Percentiles rank a stretch among this genome's conserved stretches.
Conservation (phyloP, 1,139 yeast genomes). For the Taiozyma sp. region DNA sequence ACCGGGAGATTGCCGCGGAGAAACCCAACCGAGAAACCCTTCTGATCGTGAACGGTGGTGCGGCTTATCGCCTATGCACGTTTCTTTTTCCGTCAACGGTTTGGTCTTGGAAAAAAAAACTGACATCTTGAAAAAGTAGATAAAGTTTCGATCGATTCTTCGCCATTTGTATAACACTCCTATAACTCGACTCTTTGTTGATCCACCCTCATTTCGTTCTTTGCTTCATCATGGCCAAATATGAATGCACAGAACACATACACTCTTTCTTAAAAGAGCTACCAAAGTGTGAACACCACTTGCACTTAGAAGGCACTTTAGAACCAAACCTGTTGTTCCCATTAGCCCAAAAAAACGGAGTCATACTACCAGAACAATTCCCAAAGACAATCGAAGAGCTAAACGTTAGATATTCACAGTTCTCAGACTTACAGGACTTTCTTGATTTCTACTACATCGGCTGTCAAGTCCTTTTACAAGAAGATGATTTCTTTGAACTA, state of each 20-base stretch:
- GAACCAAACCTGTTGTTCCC: conserved; percentile 66
- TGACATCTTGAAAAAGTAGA: not conserved
- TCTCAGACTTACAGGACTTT: conserved; percentile 69
- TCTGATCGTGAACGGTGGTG: not conserved
- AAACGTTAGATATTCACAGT: conserved; percentile 50
- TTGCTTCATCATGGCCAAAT: conserved; percentile 5
- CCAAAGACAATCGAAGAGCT: conserved; percentile 52
- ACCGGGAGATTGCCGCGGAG: no score
- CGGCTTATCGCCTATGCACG: not conserved
- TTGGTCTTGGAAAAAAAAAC: not conserved
- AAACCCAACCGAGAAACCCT: no score
- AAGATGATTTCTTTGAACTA: conserved; percentile 64
- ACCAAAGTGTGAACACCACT: conserved; percentile 82
- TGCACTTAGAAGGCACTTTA: conserved; percentile 75
- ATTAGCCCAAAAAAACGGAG: conserved; percentile 54
- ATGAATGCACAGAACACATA: conserved; percentile 18
- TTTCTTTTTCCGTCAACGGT: not conserved
- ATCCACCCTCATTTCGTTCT: not conserved
- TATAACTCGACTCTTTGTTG: not conserved
- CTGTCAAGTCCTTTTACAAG: conserved; percentile 60
- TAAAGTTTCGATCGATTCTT: not conserved
- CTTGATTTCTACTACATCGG: conserved; percentile 75
- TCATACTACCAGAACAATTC: conserved; percentile 52
- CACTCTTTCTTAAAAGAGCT: conserved; percentile 49
- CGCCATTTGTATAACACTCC: not conserved